phyloP scores from a whole-genome alignment of 148 eudicot genomes.

The Spergularia marina region DNA sequence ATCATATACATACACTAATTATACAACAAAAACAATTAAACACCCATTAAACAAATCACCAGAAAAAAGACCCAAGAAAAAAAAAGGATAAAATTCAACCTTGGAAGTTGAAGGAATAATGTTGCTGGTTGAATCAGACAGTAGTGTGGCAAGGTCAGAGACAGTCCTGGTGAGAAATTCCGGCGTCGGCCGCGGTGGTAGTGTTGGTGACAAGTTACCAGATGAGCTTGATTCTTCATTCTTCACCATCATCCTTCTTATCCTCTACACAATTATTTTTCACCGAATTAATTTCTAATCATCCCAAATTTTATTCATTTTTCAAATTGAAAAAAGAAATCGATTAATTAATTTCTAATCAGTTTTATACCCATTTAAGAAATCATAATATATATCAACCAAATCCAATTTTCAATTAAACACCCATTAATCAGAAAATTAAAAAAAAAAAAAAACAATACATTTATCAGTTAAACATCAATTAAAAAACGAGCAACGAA shows the following conservation, averaged over 20 bases:
- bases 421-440: no score
- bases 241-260: not conserved
- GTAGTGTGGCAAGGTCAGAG: not conserved
- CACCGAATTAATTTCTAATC: not conserved
- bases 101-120: no score
- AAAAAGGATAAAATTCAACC: not conserved
- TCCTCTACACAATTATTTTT: no score
- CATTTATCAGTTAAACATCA: not conserved
- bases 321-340: not conserved
- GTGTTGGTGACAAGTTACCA: not conserved
- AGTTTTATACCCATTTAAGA: not conserved
- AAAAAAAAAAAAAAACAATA: not conserved
- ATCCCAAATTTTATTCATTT: not conserved
- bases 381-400: not conserved
- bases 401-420: not conserved
- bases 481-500: no score
- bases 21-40: no score
- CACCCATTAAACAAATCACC: no score
- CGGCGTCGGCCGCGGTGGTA: slow-evolving; percentile 15
- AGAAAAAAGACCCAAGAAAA: not conserved
- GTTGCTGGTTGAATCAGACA: not conserved
- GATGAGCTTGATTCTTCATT: not conserved
- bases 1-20: no score
- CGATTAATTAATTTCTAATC: not conserved
- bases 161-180: slow-evolving; percentile 1